Percentiles rank a stretch among this genome's conserved stretches.
phyloP scores from a whole-genome alignment of 1,139 yeast genomes.

The Protomyces macrosporus region DNA sequence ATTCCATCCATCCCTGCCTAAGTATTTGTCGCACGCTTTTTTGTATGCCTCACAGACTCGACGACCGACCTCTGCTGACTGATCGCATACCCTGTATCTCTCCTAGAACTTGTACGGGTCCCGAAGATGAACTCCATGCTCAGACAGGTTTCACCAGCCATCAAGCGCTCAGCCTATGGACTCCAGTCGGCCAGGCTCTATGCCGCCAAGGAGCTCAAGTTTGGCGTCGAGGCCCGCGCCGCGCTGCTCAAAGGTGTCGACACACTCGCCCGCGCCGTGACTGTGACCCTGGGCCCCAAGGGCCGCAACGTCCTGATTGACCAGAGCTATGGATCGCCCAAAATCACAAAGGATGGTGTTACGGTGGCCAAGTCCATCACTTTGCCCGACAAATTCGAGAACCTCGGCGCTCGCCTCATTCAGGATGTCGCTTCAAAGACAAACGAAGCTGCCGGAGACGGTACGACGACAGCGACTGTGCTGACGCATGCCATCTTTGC shows the following conservation, averaged over 20 bases:
- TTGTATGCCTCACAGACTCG: too few relatives aligned
- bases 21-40: too few relatives aligned
- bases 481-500: slow-evolving; percentile 96
- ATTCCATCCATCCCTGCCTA: too few relatives aligned
- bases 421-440: slow-evolving; percentile 99
- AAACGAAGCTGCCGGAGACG: slow-evolving; percentile 98
- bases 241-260: slow-evolving; percentile 94
- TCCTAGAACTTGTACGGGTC: too few relatives aligned
- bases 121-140: background rate
- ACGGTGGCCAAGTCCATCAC: slow-evolving; percentile 87
- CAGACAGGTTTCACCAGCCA: slow-evolving; percentile 12
- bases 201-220: slow-evolving; percentile 72
- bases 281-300: slow-evolving; percentile 96
- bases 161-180: slow-evolving; percentile 10
- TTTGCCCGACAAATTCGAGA: slow-evolving; percentile 88
- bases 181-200: slow-evolving; percentile 7
- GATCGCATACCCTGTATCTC: too few relatives aligned
- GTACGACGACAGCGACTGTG: slow-evolving; percentile 97
- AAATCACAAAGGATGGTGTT: slow-evolving; percentile 99
- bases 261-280: slow-evolving; percentile 92
- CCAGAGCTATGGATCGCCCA: slow-evolving; percentile 95
- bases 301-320: slow-evolving; percentile 97
- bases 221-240: slow-evolving; percentile 98
- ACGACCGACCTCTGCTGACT: too few relatives aligned
- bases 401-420: slow-evolving; percentile 89